These are phyloP conservation scores for Aspergillus ruber DNA, from an alignment of 2,329 filamentous ascomycete species.

Conservation along the genomic window DNA sequence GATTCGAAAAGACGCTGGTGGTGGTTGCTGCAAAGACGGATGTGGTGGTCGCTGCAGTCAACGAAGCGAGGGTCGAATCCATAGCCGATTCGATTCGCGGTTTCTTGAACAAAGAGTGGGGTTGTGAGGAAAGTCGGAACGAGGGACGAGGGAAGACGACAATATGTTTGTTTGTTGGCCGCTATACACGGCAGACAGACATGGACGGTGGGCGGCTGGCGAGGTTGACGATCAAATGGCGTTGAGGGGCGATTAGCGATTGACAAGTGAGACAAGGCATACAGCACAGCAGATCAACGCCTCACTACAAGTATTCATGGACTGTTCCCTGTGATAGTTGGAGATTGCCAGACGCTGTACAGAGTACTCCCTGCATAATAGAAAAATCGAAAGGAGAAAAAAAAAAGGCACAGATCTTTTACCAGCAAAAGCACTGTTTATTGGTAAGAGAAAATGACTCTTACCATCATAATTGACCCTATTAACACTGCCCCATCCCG, in stretches of 20 bases:
- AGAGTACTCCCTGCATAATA: no score
- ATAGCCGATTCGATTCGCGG: background rate
- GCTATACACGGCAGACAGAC: no score
- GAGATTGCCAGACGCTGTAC: no score
- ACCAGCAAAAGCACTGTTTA: no score
- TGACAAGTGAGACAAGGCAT: background rate
- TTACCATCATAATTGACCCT: no score
- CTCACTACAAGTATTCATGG: background rate
- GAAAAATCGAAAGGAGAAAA: no score
- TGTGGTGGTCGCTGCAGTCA: constrained; percentile 2
- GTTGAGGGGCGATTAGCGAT: background rate
- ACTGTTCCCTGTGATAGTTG: background rate
- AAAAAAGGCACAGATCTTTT: no score
- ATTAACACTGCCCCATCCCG: no score
- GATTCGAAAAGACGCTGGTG: background rate
- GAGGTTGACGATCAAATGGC: background rate
- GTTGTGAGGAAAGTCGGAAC: background rate
- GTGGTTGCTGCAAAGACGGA: constrained; percentile 7
- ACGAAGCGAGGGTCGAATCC: background rate
- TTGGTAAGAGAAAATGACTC: background rate
- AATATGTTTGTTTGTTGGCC: background rate
- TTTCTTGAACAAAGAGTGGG: background rate
- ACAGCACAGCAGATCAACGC: background rate
- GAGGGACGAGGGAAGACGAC: background rate
- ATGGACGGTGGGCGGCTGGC: background rate